Evolutionary conservation across 2,329 filamentous ascomycete genomes (phyloP).

Genomic region (Penicillium sp.): DNA sequence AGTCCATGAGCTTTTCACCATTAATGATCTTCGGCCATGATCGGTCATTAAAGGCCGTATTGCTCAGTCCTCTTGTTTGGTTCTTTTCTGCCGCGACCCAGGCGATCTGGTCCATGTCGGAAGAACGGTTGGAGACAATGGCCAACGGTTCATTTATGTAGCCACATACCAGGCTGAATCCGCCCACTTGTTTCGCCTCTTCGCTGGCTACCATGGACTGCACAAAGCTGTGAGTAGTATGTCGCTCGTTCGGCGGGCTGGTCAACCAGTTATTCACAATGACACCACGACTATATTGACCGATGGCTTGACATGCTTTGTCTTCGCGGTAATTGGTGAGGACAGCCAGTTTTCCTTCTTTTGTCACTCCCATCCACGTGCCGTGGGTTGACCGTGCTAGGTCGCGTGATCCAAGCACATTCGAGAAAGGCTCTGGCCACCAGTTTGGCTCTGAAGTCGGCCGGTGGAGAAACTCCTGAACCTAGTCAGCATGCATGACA

Average conservation of each 20-base stretch:
- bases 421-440: conserved; percentile 57
- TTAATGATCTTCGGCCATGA: conserved; percentile 63
- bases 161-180: conserved; percentile 64
- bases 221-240: conserved; percentile 54
- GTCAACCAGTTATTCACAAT: conserved; percentile 63
- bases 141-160: conserved; percentile 55
- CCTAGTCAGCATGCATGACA: conserved; percentile 2
- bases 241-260: conserved; percentile 37
- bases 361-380: conserved; percentile 65
- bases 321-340: conserved; percentile 66
- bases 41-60: conserved; percentile 59
- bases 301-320: conserved; percentile 47
- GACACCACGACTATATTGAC: conserved; percentile 54
- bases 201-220: conserved; percentile 55
- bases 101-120: conserved; percentile 50
- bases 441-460: conserved; percentile 60
- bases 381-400: conserved; percentile 60
- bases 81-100: conserved; percentile 51
- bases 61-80: conserved; percentile 62
- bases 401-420: conserved; percentile 63
- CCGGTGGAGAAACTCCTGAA: conserved; percentile 62
- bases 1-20: conserved; percentile 55
- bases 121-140: conserved; percentile 63
- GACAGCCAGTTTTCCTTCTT: conserved; percentile 60
- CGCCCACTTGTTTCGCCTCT: conserved; percentile 58